These are phyloP conservation scores for Sanchytrium tribonematis DNA, from an alignment of 371 early-diverging fungal genomes.

Conservation along the genomic window DNA sequence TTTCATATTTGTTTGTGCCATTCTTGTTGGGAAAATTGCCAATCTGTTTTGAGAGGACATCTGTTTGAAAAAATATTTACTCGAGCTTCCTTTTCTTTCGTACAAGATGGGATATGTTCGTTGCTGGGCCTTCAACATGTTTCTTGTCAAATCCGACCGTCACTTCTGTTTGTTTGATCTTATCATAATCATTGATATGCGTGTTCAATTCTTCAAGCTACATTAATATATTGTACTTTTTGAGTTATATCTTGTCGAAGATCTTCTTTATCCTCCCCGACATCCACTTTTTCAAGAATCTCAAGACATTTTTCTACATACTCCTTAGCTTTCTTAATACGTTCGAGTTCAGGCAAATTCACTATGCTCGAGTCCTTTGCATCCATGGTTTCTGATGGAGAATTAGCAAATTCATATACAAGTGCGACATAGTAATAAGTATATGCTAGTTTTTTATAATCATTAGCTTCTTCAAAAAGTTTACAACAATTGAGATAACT, in stretches of 20 bases:
- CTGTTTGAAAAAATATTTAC: no score
- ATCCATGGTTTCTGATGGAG: neutral
- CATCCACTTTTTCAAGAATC: neutral
- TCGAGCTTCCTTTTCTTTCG: neutral
- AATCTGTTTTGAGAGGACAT: neutral
- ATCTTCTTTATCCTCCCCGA: neutral
- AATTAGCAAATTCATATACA: neutral
- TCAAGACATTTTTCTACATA: neutral
- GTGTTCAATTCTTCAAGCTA: neutral
- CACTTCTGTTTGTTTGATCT: neutral
- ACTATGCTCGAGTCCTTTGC: neutral
- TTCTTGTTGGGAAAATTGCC: slow-evolving; percentile 4
- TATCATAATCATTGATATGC: neutral
- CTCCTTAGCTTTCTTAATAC: neutral
- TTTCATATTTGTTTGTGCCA: slow-evolving; percentile 76
- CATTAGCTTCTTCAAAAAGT: neutral
- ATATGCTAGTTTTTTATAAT: neutral
- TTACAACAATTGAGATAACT: neutral
- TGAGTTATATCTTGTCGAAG: neutral
- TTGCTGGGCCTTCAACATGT: neutral
- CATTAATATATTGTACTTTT: neutral
- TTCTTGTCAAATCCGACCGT: neutral
- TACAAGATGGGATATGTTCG: neutral
- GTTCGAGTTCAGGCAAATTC: neutral
- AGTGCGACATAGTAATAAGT: neutral